These are phyloP conservation scores for Plasmopara muralis DNA, from an alignment of 352 stramenopile genomes.

Conservation along the genomic window DNA sequence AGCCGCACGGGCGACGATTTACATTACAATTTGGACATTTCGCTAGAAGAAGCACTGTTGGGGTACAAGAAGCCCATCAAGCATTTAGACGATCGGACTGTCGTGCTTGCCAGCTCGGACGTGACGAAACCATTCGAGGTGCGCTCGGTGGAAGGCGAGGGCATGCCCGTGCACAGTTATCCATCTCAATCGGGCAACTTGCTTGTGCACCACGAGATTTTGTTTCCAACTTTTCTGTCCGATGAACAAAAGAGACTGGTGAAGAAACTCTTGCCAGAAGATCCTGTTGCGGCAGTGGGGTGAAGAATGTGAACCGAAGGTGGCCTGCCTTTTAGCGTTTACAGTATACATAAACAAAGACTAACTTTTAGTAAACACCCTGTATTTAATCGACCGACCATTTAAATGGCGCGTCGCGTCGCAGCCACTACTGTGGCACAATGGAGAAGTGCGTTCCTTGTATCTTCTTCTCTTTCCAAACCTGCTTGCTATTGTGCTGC, in stretches of 20 bases:
- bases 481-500: not conserved
- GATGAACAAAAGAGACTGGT: conserved; percentile 82
- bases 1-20: conserved; percentile 92
- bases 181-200: conserved; percentile 89
- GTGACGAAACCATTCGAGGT: conserved; percentile 93
- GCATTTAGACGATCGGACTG: conserved; percentile 92
- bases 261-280: conserved; percentile 36
- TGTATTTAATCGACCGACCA: no score
- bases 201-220: conserved; percentile 93
- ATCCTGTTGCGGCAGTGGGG: conserved; percentile 16
- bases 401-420: not conserved
- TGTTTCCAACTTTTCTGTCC: conserved; percentile 89
- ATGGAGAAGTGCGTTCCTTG: conserved; percentile 22
- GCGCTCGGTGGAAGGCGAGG: conserved; percentile 86
- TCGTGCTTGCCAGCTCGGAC: conserved; percentile 74
- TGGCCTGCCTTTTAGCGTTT: no score
- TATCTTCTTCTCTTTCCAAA: not conserved
- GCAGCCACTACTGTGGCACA: conserved; percentile 6
- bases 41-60: conserved; percentile 93
- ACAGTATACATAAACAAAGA: no score
- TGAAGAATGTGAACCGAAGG: conserved; percentile 2
- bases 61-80: conserved; percentile 90
- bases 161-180: conserved; percentile 93
- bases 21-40: conserved; percentile 92
- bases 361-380: no score